Evolutionary conservation across 1,139 yeast species (phyloP).

Genomic region (Kodamaea fungicola): DNA sequence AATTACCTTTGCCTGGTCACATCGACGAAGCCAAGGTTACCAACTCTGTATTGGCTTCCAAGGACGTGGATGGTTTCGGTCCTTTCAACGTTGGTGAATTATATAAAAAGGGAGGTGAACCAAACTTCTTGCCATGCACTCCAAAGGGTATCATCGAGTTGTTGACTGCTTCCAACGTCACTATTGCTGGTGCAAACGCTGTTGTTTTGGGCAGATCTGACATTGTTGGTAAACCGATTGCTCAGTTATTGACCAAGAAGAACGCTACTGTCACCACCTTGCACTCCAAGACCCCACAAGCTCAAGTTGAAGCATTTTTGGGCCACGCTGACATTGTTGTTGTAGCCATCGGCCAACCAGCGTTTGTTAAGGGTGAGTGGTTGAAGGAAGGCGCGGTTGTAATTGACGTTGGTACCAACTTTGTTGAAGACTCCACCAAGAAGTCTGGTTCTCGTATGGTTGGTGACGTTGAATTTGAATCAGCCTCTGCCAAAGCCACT

Average conservation of each 20-base stretch:
- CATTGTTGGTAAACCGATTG: constrained; percentile 93
- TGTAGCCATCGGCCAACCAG: constrained; percentile 86
- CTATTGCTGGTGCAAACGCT: constrained; percentile 74
- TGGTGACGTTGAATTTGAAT: constrained; percentile 87
- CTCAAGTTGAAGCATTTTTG: constrained; percentile 57
- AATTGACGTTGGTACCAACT: constrained; percentile 96
- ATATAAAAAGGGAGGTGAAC: constrained; percentile 83
- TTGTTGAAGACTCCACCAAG: constrained; percentile 68
- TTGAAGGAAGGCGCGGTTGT: constrained; percentile 80
- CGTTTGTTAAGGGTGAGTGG: constrained; percentile 86
- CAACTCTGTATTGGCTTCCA: constrained; percentile 66
- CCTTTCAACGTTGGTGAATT: constrained; percentile 89
- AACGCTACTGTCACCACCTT: constrained; percentile 84
- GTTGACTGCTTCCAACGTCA: constrained; percentile 59
- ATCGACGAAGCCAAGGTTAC: constrained; percentile 78
- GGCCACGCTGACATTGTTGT: constrained; percentile 83
- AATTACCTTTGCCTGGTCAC: constrained; percentile 84
- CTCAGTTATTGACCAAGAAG: constrained; percentile 71
- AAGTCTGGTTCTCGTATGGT: constrained; percentile 85
- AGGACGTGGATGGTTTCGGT: constrained; percentile 97
- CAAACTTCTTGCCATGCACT: constrained; percentile 88
- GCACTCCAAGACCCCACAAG: constrained; percentile 67
- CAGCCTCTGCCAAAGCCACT: constrained; percentile 64
- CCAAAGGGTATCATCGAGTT: constrained; percentile 91
- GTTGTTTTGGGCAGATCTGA: constrained; percentile 96